phyloP scores from a whole-genome alignment of 495 filamentous ascomycete genomes.

The Rhizodiscina lignyota region DNA sequence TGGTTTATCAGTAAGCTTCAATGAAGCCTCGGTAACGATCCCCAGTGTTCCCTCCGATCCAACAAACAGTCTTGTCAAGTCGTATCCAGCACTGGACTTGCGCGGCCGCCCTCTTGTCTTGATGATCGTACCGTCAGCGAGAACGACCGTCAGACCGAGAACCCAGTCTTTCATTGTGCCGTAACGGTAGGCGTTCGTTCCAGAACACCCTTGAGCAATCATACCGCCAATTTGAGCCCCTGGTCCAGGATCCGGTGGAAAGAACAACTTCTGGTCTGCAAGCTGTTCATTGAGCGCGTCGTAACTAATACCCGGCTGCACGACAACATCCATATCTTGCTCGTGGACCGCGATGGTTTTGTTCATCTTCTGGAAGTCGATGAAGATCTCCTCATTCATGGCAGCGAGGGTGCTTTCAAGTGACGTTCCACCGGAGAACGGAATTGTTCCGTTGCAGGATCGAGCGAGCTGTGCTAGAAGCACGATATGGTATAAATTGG shows the following conservation, averaged over 20 bases:
- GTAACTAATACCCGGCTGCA: constrained; percentile 72
- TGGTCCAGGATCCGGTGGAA: constrained; percentile 66
- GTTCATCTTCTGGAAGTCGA: constrained; percentile 62
- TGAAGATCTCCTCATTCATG: constrained; percentile 53
- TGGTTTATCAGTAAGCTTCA: constrained; percentile 67
- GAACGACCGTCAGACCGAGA: constrained; percentile 68
- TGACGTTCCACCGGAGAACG: constrained; percentile 54
- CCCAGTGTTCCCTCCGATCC: constrained; percentile 84
- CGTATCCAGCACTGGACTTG: constrained; percentile 76
- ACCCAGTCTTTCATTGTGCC: constrained; percentile 97
- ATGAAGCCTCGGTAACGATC: constrained; percentile 68
- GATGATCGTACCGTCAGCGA: constrained; percentile 80
- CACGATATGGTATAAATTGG: too few relatives aligned
- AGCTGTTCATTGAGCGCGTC: constrained; percentile 56
- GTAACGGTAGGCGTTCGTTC: constrained; percentile 84
- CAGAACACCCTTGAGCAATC: constrained; percentile 61
- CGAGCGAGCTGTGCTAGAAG: too few relatives aligned
- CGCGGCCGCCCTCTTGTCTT: constrained; percentile 66
- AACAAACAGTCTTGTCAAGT: constrained; percentile 66
- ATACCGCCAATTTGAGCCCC: constrained; percentile 85
- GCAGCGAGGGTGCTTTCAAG: constrained; percentile 61
- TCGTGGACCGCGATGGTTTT: constrained; percentile 51
- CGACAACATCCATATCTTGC: constrained; percentile 61
- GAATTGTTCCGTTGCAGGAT: too few relatives aligned
- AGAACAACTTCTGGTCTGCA: constrained; percentile 49